phyloP scores from a whole-genome alignment of 352 stramenopile genomes.

The Globisporangium spinosum region DNA sequence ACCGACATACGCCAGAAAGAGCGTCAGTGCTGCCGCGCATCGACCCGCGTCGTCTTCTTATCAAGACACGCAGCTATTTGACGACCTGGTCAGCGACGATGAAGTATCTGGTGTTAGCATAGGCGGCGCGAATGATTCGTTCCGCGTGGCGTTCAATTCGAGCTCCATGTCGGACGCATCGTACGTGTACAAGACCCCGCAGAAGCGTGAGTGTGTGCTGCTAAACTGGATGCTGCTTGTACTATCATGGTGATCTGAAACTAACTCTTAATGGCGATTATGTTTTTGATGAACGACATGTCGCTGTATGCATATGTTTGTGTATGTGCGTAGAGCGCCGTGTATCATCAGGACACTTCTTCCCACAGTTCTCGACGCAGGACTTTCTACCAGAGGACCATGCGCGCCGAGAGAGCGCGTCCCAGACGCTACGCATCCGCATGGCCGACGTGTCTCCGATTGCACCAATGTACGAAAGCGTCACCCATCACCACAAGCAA shows the following conservation, averaged over 20 bases:
- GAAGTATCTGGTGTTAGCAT: not conserved
- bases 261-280: not conserved
- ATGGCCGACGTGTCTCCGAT: constrained; percentile 68
- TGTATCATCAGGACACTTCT: constrained; percentile 21
- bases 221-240: not conserved
- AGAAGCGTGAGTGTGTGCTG: constrained; percentile 17
- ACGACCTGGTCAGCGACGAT: not conserved
- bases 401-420: constrained; percentile 26
- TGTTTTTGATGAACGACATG: not conserved
- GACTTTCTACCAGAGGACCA: constrained; percentile 32
- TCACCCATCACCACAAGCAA: constrained; percentile 7
- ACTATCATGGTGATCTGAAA: not conserved
- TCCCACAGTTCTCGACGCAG: constrained; percentile 57
- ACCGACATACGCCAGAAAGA: not conserved
- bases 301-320: not conserved
- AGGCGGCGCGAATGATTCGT: not conserved
- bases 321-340: not conserved
- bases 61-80: constrained; percentile 11
- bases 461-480: constrained; percentile 17
- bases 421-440: constrained; percentile 46
- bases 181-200: constrained; percentile 68
- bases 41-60: not conserved
- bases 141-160: constrained; percentile 10
- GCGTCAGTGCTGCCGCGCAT: not conserved
- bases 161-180: constrained; percentile 38